Base-by-base conservation (phyloP, 164 flowering plant species). In the Nelumbo lutea region DNA sequence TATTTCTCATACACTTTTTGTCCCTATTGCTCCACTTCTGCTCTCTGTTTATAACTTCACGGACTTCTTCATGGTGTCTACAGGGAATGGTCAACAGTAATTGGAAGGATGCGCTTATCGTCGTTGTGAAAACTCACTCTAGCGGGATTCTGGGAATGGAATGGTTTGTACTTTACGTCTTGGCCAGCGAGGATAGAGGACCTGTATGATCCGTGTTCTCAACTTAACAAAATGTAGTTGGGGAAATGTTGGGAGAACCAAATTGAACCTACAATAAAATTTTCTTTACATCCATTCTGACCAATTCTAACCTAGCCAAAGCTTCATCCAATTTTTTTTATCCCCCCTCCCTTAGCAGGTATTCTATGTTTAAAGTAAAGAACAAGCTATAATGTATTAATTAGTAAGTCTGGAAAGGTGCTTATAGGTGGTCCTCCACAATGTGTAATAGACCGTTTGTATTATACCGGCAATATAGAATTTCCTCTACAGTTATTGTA, bases 21-120 rank as follows among this genome's bases (percentile, higher is more conserved):
- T n/a, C n/a, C n/a, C n/a, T n/a, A n/a, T n/a, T n/a, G n/a, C n/a
- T n/a, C n/a, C n/a, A 46, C 14, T 53, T 3, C 14, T 6, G 3
- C 0, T 11, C 14, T 53, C 10, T 2, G 14, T 53, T 61, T 66
- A 46, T 64, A 9, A 45, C 27, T 61, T 38, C 39, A 40, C 42
- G 61, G 38, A 63, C 7, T 53, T 46, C 44, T 45, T 51, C 70
- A 50, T 87, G n/a, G n/a, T n/a, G n/a, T n/a, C n/a, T n/a, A n/a
- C n/a, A n/a, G 90, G 99, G 89, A 85, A 69, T 95, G 99, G 97
- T 82, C n/a, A n/a, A n/a, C 92, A 5, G 93, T 92, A 63, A 73
- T 90, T 40, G 99, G 97, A 40, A 90, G 78, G 77, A 86, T 92
- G 75, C 99, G n/a, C 99, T 56, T 95, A 71, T 68, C 90, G 99